Percentiles rank a stretch among this genome's conserved stretches.
phyloP scores from a whole-genome alignment of 2,329 filamentous ascomycete species.

The Calonectria hawksworthii region DNA sequence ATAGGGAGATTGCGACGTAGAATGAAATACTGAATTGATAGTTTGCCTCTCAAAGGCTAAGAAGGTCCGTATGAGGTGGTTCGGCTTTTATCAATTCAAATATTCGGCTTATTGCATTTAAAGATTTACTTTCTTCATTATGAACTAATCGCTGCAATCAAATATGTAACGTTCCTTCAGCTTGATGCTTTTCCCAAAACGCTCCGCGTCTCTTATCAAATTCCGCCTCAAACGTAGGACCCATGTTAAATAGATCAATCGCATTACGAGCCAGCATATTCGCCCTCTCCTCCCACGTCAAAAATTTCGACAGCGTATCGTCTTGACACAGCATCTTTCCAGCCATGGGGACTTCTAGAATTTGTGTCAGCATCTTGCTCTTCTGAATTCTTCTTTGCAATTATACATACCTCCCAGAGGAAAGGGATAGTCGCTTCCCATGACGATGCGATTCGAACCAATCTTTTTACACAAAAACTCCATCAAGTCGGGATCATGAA shows the following conservation, averaged over 20 bases:
- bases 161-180: not conserved
- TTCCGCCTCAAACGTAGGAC: not conserved
- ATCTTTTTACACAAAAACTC: slow-evolving; percentile 10
- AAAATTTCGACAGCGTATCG: not conserved
- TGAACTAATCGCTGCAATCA: not conserved
- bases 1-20: not conserved
- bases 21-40: not conserved
- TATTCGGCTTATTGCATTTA: no score
- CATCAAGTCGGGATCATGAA: not conserved
- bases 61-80: not conserved
- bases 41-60: not conserved
- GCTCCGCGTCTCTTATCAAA: not conserved
- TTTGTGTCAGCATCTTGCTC: not conserved
- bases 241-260: not conserved
- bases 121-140: not conserved
- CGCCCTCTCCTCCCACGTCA: slow-evolving; percentile 2
- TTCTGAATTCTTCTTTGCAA: no score
- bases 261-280: not conserved
- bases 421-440: slow-evolving; percentile 13
- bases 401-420: not conserved
- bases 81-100: not conserved
- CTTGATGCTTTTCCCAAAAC: not conserved
- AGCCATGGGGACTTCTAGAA: not conserved
- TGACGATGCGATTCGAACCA: not conserved
- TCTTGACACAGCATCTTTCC: slow-evolving; percentile 2